These are phyloP conservation scores for Monosiga brevicollis DNA, from an alignment of 78 protist species.

Conservation along the genomic window DNA sequence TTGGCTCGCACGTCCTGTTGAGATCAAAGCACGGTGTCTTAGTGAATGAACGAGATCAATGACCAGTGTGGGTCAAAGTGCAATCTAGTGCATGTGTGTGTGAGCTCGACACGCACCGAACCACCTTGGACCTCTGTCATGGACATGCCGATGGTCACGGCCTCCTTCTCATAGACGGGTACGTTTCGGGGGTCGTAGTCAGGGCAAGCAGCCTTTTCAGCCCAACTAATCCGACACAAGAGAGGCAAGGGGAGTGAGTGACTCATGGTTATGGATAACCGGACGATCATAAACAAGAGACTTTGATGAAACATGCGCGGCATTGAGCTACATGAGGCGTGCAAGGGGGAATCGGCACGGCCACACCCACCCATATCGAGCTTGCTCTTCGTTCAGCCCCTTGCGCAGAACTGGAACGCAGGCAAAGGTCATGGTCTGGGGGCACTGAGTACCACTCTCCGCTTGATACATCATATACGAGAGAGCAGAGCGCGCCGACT, in stretches of 20 bases:
- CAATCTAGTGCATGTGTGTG: too few species aligned
- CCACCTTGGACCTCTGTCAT: constrained; percentile 42
- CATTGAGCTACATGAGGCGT: too few species aligned
- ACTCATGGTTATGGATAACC: too few species aligned
- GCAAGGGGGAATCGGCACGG: not conserved
- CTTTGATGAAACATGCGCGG: too few species aligned
- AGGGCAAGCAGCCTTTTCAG: not conserved
- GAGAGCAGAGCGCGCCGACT: constrained; percentile 6
- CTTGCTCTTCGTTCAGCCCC: not conserved
- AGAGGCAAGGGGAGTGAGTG: too few species aligned
- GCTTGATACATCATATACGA: not conserved
- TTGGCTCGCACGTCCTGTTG: constrained; percentile 22
- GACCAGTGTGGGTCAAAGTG: not conserved
- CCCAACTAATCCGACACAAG: too few species aligned
- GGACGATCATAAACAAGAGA: too few species aligned
- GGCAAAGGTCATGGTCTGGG: constrained; percentile 31
- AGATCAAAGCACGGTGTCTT: not conserved
- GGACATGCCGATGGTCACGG: constrained; percentile 22
- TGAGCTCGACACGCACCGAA: not conserved
- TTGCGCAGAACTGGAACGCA: not conserved
- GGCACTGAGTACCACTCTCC: constrained; percentile 17
- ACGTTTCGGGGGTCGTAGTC: constrained; percentile 15
- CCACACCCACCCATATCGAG: not conserved
- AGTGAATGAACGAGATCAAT: not conserved
- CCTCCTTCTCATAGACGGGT: not conserved